These are phyloP conservation scores for Daucus carota DNA, from an alignment of 129 eudicot genomes.

Conservation along the genomic window DNA sequence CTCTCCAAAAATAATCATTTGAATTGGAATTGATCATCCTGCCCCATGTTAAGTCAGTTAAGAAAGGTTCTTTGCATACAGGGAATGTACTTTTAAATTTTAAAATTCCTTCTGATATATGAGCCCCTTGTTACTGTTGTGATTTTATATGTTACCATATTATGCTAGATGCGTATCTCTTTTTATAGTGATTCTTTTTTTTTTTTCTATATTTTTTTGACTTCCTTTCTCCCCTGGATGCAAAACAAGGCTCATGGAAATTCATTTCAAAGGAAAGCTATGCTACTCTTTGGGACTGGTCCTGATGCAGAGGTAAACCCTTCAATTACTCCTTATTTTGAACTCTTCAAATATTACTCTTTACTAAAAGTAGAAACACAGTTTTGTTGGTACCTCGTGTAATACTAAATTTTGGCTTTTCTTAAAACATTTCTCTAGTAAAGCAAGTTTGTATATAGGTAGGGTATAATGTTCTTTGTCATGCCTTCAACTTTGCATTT, in stretches of 20 bases:
- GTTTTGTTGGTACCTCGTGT: too few species aligned
- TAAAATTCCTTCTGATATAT: not conserved
- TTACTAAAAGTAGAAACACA: not conserved
- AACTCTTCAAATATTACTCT: not conserved
- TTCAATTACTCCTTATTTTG: not conserved
- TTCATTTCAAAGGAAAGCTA: constrained; percentile 86
- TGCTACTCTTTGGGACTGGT: constrained; percentile 70
- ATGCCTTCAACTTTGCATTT: too few species aligned
- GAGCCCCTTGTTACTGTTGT: not conserved
- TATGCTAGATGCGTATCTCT: not conserved
- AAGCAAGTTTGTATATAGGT: not conserved
- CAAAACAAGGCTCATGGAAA: constrained; percentile 60
- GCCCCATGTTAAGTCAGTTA: not conserved
- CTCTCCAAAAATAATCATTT: not conserved
- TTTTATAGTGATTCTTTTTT: not conserved
- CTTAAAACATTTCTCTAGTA: too few species aligned
- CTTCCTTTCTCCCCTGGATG: not conserved
- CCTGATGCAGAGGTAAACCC: constrained; percentile 59
- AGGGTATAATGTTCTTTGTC: not conserved
- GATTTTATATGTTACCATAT: not conserved
- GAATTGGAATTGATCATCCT: not conserved
- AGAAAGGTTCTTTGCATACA: not conserved
- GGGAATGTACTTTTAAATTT: not conserved
- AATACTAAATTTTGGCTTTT: too few species aligned
- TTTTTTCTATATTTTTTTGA: not conserved